These are phyloP conservation scores for Camellia granthamiana DNA, from an alignment of 148 eudicot species.

Conservation along the genomic window DNA sequence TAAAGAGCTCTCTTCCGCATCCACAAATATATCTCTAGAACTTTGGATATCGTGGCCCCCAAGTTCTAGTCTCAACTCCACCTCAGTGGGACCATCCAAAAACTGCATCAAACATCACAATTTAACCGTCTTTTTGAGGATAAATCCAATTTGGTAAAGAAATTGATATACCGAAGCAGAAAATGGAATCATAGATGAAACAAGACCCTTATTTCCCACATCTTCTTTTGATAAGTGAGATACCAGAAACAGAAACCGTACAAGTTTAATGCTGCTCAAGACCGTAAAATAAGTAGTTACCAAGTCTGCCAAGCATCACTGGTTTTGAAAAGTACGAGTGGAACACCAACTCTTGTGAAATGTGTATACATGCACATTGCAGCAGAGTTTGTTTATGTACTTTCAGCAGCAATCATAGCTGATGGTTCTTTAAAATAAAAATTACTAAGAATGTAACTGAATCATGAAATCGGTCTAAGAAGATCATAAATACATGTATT, in stretches of 20 bases:
- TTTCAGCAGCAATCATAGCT: background rate
- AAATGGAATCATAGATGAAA: background rate
- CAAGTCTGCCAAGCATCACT: background rate
- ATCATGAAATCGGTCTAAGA: background rate
- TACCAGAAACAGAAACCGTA: background rate
- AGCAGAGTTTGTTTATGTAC: background rate
- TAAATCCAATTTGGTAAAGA: background rate
- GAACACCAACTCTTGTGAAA: background rate
- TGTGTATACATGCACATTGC: background rate
- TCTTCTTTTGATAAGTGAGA: background rate
- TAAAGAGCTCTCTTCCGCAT: slow-evolving; percentile 64
- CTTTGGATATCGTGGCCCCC: slow-evolving; percentile 37
- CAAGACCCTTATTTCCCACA: background rate
- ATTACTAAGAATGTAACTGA: background rate
- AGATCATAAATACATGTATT: background rate
- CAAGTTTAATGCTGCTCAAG: background rate
- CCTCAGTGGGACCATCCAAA: slow-evolving; percentile 68
- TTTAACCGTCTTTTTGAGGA: slow-evolving; percentile 8
- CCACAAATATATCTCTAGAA: slow-evolving; percentile 61
- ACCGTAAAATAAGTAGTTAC: background rate
- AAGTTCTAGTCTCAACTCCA: slow-evolving; percentile 75
- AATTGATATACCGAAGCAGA: slow-evolving; percentile 9
- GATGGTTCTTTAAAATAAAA: background rate
- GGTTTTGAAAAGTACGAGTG: background rate
- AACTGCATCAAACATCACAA: slow-evolving; percentile 57